These are phyloP conservation scores for Cyamopsis tetragonoloba DNA, from an alignment of 306 rosid species.

Conservation along the genomic window DNA sequence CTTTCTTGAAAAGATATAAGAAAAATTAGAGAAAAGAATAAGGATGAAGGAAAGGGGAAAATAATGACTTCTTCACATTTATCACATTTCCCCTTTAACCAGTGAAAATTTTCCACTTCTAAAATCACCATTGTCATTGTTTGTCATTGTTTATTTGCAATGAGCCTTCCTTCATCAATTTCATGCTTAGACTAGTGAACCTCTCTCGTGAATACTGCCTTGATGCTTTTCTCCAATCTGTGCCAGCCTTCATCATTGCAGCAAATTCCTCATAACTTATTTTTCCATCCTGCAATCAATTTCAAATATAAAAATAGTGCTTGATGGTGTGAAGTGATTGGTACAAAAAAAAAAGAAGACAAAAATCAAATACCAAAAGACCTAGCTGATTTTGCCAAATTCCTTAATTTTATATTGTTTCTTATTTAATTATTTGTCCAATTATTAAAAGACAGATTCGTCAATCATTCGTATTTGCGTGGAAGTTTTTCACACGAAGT, in stretches of 20 bases:
- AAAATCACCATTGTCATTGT: slow-evolving; percentile 27
- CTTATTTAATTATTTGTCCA: too few species aligned
- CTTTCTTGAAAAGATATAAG: slow-evolving; percentile 3
- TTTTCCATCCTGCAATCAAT: slow-evolving; percentile 75
- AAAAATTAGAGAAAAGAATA: slow-evolving; percentile 24
- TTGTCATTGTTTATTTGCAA: slow-evolving; percentile 29
- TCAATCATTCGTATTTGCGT: too few species aligned
- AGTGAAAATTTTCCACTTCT: slow-evolving; percentile 10
- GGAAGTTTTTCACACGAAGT: too few species aligned
- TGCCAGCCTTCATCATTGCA: slow-evolving; percentile 90
- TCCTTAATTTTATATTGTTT: too few species aligned
- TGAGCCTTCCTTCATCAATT: slow-evolving; percentile 70
- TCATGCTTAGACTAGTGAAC: slow-evolving; percentile 67
- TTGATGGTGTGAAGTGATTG: too few species aligned
- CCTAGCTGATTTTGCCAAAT: too few species aligned
- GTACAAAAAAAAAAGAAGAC: too few species aligned
- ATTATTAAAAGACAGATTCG: too few species aligned
- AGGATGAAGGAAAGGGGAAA: slow-evolving; percentile 13
- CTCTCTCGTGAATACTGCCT: slow-evolving; percentile 93
- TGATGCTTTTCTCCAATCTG: slow-evolving; percentile 96
- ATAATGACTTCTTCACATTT: slow-evolving; percentile 20
- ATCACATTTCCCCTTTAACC: slow-evolving; percentile 21
- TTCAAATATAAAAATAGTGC: too few species aligned
- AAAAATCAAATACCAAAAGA: slow-evolving; percentile 1
- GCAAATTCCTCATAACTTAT: slow-evolving; percentile 86